Conservation (phyloP, 169 alveolate species). For the Miamiensis avidus region DNA sequence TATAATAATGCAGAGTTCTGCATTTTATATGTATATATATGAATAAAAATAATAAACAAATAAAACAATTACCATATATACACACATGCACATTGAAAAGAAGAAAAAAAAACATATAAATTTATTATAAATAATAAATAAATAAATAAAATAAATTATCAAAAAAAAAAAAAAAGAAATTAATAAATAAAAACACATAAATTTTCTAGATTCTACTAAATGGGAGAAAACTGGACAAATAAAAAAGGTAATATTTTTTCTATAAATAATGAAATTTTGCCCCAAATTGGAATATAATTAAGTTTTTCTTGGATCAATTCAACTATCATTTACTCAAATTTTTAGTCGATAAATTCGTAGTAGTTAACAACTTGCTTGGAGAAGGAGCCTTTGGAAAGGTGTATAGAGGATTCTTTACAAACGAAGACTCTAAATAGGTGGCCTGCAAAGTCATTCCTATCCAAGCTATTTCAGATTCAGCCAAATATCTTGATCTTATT, state of each 20-base stretch:
- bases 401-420: constrained; percentile 34
- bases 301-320: too few species aligned
- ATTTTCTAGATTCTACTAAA: too few species aligned
- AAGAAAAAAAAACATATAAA: background rate
- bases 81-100: too few species aligned
- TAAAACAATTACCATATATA: too few species aligned
- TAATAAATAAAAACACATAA: too few species aligned
- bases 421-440: constrained; percentile 38
- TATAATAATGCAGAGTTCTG: too few species aligned
- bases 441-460: constrained; percentile 44
- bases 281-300: too few species aligned
- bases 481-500: constrained; percentile 12
- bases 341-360: constrained; percentile 40
- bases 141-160: background rate
- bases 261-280: background rate
- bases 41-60: too few species aligned
- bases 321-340: too few species aligned
- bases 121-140: too few species aligned
- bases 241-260: background rate
- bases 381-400: constrained; percentile 55
- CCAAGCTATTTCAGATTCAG: constrained; percentile 29
- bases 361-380: constrained; percentile 38
- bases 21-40: too few species aligned
- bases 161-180: too few species aligned
- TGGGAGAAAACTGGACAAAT: background rate